Evolutionary conservation across 1,284 basidiomycete genomes (phyloP), one percentile per base, ranked within the genome.

Genomic region (Rhodotorula sp.): DNA sequence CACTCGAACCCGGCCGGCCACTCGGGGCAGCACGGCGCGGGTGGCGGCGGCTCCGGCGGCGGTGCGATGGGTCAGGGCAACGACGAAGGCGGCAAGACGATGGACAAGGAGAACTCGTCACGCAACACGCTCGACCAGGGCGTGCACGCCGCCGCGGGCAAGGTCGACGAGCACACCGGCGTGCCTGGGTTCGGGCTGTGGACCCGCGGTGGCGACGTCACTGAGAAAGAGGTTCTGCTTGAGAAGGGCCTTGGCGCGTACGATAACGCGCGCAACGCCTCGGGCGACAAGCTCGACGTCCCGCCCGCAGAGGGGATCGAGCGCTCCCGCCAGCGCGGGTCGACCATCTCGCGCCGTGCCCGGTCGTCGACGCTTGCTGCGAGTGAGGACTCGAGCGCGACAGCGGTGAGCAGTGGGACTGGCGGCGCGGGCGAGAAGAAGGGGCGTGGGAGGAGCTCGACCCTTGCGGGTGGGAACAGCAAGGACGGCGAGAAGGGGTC

Each of bases 41-140:
- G 82, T 7, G 83, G 83, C 13, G 81, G 82, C 6, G 83, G 83
- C 0, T 77, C 76, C 27, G 81, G 81, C 0, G 83, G 83, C 27
- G 84, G 83, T 15, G 70, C 78, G 8, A 79, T 82, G 25, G 82
- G 81, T 0, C 80, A 82, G 65, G 80, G 71, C 8, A 34, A 32
- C 7, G 36, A 76, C 50, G 66, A 75, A 46, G 34, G 62, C 1
- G 69, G 53, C 41, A 62, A 67, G 53, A 73, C 71, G 53, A 64
- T 70, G 48, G 53, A 68, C 32, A 29, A 67, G 59, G 66, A 56
- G 44, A 72, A 67, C 56, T 29, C 48, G 32, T 34, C 48, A 29
- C 58, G 58, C 15, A 32, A 21, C 32, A 25, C 25, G 12, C 9
- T 50, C 48, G 60, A 61, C 19, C 32, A 54, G 53, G 29, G 29